Evolutionary conservation across 2,329 filamentous ascomycete species (phyloP).

Genomic region (Neofusicoccum sp.): DNA sequence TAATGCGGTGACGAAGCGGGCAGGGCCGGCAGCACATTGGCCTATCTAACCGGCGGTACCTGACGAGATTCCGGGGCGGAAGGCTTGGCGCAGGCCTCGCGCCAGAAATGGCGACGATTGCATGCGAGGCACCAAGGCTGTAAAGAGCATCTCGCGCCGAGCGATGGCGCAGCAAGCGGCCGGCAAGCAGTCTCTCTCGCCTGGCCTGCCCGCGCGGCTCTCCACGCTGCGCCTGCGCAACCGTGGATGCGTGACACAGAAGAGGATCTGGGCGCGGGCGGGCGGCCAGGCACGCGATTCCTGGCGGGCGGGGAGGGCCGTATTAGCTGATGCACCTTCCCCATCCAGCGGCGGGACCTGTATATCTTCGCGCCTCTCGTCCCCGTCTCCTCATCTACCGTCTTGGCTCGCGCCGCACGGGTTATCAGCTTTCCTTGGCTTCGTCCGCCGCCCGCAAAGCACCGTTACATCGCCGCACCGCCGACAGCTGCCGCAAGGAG

Average conservation of each 20-base stretch:
- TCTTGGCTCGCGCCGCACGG: slow-evolving; percentile 8
- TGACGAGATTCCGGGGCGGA: slow-evolving; percentile 8
- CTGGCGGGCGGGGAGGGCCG: neutral
- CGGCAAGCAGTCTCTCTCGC: neutral
- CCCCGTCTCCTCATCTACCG: slow-evolving; percentile 2
- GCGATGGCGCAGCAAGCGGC: neutral
- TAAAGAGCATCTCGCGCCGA: neutral
- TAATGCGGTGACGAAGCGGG: neutral
- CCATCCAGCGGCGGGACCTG: neutral
- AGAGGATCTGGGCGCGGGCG: too few relatives aligned
- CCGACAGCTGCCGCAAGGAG: slow-evolving; percentile 5
- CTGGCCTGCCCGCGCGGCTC: too few relatives aligned
- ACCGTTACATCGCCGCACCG: slow-evolving; percentile 10
- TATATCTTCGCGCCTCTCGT: slow-evolving; percentile 12
- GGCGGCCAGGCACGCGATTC: neutral
- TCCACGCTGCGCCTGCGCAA: neutral
- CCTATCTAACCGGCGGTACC: neutral
- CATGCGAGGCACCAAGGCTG: neutral
- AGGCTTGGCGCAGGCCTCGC: neutral
- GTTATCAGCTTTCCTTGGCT: slow-evolving; percentile 3
- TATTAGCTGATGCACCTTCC: slow-evolving; percentile 4
- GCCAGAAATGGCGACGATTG: slow-evolving; percentile 2
- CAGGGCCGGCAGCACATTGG: neutral
- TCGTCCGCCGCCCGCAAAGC: neutral
- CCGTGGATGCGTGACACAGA: neutral